These are phyloP conservation scores for Starmerella stigmatis DNA, from an alignment of 805 yeast species.

Conservation along the genomic window DNA sequence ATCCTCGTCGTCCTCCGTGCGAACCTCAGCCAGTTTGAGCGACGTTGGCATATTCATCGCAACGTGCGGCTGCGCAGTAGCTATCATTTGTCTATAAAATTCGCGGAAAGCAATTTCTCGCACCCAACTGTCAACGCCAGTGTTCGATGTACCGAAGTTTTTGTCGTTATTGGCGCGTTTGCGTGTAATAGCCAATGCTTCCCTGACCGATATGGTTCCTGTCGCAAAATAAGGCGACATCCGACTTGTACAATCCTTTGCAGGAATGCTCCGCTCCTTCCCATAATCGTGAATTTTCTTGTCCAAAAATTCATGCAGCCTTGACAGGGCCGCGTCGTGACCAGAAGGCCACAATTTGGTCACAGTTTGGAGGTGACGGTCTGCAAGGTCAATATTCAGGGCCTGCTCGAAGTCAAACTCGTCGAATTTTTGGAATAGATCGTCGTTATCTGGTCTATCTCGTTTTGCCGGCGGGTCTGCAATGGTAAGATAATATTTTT, in stretches of 20 bases:
- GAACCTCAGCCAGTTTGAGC: conserved; percentile 33
- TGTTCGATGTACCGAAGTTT: conserved; percentile 22
- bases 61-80: conserved; percentile 42
- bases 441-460: not conserved
- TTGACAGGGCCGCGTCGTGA: conserved; percentile 31
- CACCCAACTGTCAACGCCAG: conserved; percentile 37
- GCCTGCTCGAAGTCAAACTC: conserved; percentile 10
- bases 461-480: conserved; percentile 2
- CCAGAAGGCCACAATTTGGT: conserved; percentile 29
- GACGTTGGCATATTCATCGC: conserved; percentile 43
- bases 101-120: conserved; percentile 53
- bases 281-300: conserved; percentile 30
- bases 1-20: conserved; percentile 37
- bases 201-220: conserved; percentile 38
- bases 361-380: not conserved
- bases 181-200: conserved; percentile 25
- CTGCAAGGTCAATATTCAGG: conserved; percentile 4
- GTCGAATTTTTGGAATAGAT: not conserved
- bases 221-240: conserved; percentile 39
- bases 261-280: conserved; percentile 30
- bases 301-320: conserved; percentile 17
- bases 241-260: conserved; percentile 32
- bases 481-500: not conserved
- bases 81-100: conserved; percentile 40
- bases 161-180: conserved; percentile 24